Evolutionary conservation across 257 asterid genomes (phyloP), one percentile per base, ranked within the genome.

Genomic region (Solanum lycopersicoides): DNA sequence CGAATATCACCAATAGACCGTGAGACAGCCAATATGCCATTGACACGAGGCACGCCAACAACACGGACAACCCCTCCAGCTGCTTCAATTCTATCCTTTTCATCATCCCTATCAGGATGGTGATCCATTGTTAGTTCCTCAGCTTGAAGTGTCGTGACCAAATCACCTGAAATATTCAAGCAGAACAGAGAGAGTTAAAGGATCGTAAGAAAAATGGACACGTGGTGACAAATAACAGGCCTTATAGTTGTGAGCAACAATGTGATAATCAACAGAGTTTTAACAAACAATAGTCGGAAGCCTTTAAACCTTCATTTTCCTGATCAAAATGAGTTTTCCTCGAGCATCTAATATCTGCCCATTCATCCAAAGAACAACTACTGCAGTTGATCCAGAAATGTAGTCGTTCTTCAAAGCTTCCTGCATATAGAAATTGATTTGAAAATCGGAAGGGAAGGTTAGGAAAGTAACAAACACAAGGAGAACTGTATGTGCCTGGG

Each of bases 71-170:
- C 74, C 72, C 93, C 94, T 2, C 92, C 93, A 47, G 89, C 86
- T 65, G 88, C 90, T 92, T 91, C 91, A 63, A 95, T 93, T 59
- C 98, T 91, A 65, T 92, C 93, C 87, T 88, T 95, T 92, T 96
- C 99, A 83, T 95, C 98, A 86, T 91, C 93, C 92, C 93, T 89
- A 87, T 89, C 90, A 9, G 93, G 93, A 89, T 94, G 96, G 84
- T 96, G 99, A 92, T 95, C 98, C 71, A 86, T 90, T 20, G 99
- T 94, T 84, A 96, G 88, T 90, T 94, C 96, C 90, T 92, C 93
- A 3, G 89, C 94, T 44, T 91, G 76, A 83, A 87, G 88, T 53
- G 44, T 89, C 87, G 73, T 44, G 83, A 37, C 75, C 23, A 87
- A 84, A 65, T 82, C 16, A 41, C 91, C 94, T 90, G 41, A 69